These are phyloP conservation scores for Apiotrichum gracile DNA, from an alignment of 1,284 basidiomycete genomes.

Conservation along the genomic window DNA sequence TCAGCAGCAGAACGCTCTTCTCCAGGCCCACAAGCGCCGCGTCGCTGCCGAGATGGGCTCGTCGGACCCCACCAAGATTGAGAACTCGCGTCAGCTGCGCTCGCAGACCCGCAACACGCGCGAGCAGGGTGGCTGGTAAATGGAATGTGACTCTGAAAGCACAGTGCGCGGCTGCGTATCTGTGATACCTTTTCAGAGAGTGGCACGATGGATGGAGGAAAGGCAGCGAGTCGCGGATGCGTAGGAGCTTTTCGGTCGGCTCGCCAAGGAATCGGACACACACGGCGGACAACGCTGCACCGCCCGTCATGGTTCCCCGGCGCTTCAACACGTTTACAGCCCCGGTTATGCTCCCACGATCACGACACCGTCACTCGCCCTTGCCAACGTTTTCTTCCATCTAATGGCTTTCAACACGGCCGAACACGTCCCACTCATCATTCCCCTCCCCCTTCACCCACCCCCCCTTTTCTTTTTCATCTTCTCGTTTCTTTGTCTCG, in stretches of 20 bases:
- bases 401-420: slow-evolving; percentile 1
- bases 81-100: slow-evolving; percentile 39
- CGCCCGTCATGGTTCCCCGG: slow-evolving; percentile 14
- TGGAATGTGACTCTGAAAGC: not conserved
- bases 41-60: slow-evolving; percentile 7
- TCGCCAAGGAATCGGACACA: slow-evolving; percentile 14
- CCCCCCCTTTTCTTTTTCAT: not conserved
- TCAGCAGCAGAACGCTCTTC: slow-evolving; percentile 1
- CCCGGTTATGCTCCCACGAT: slow-evolving; percentile 11
- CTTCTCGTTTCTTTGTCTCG: too few species aligned
- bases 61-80: slow-evolving; percentile 12
- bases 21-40: slow-evolving; percentile 16
- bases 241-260: slow-evolving; percentile 17
- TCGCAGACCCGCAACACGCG: slow-evolving; percentile 39
- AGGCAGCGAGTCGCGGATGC: slow-evolving; percentile 20
- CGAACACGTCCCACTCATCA: not conserved
- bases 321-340: not conserved
- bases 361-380: slow-evolving; percentile 1
- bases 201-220: slow-evolving; percentile 11
- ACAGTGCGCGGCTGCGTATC: too few species aligned
- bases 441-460: not conserved
- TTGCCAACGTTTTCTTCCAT: not conserved
- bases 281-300: slow-evolving; percentile 20
- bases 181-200: too few species aligned
- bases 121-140: slow-evolving; percentile 29